A percentile compares a stretch with the other conserved stretches of the same genome.
Conservation (phyloP, 2,329 filamentous ascomycete genomes). For the Pestalotiopsis sp. region DNA sequence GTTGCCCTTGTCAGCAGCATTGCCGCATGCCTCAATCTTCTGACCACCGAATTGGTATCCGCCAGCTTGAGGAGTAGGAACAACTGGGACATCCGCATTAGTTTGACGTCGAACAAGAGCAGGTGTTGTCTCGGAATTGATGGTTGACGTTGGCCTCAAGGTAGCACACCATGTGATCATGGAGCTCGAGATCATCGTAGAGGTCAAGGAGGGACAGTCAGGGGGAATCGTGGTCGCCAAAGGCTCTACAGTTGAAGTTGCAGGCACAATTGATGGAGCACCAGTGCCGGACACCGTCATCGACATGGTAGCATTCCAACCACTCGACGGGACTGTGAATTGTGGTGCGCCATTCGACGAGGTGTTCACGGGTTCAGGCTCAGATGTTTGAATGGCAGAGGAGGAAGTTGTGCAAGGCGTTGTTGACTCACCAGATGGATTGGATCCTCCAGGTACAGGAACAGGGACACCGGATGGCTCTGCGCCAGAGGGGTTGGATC, state of each 20-base stretch:
- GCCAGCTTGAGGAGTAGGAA: constrained; percentile 2
- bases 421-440: constrained; percentile 15
- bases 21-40: constrained; percentile 23
- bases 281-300: constrained; percentile 18
- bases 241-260: background rate
- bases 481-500: background rate
- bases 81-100: constrained; percentile 8
- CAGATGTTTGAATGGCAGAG: constrained; percentile 19
- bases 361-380: constrained; percentile 18
- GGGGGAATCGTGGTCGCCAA: background rate
- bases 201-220: constrained; percentile 6
- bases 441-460: background rate
- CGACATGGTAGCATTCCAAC: constrained; percentile 32
- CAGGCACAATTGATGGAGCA: background rate
- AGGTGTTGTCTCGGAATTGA: constrained; percentile 1
- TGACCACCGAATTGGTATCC: constrained; percentile 7
- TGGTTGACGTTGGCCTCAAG: constrained; percentile 7
- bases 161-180: constrained; percentile 13
- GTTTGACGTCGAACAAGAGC: constrained; percentile 1
- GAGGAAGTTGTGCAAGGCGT: constrained; percentile 23
- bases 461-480: background rate
- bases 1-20: constrained; percentile 25
- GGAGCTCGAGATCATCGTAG: constrained; percentile 10
- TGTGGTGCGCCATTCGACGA: constrained; percentile 24
- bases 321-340: constrained; percentile 30